phyloP scores from a whole-genome alignment of 1,284 basidiomycete species.

The Schizophyllum amplum region DNA sequence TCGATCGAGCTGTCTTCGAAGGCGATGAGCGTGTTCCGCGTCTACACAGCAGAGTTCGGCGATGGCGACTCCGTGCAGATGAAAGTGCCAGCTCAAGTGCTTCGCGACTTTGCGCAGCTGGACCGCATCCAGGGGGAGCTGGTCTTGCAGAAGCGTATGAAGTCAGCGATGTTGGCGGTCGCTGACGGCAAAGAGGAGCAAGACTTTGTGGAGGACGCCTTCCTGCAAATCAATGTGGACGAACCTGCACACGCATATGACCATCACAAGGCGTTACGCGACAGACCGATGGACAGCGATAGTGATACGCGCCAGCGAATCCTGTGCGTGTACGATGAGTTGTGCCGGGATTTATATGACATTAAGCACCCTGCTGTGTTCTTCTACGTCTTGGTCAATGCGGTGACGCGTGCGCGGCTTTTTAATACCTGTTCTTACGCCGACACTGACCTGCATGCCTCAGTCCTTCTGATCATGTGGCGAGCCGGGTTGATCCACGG shows the following conservation, averaged over 20 bases:
- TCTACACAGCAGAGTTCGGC: background rate
- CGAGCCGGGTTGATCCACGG: background rate
- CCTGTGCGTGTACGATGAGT: background rate
- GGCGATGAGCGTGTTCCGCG: background rate
- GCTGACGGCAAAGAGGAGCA: background rate
- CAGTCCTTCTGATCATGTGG: background rate
- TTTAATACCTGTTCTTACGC: background rate
- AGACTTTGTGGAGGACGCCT: background rate
- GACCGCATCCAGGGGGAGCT: background rate
- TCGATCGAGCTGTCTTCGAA: background rate
- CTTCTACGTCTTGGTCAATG: background rate
- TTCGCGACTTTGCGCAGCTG: background rate
- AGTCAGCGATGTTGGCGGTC: background rate
- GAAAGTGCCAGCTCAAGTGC: background rate
- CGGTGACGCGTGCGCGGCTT: background rate
- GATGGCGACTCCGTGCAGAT: background rate
- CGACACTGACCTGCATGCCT: background rate
- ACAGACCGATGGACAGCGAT: background rate
- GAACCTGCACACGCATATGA: background rate
- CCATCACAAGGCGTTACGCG: background rate
- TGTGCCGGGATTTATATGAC: background rate
- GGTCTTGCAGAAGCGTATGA: background rate
- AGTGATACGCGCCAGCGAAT: background rate
- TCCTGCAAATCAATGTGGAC: background rate
- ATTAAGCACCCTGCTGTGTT: background rate